Base-by-base conservation (phyloP, 805 yeast species). In the Schwanniomyces sp. region DNA sequence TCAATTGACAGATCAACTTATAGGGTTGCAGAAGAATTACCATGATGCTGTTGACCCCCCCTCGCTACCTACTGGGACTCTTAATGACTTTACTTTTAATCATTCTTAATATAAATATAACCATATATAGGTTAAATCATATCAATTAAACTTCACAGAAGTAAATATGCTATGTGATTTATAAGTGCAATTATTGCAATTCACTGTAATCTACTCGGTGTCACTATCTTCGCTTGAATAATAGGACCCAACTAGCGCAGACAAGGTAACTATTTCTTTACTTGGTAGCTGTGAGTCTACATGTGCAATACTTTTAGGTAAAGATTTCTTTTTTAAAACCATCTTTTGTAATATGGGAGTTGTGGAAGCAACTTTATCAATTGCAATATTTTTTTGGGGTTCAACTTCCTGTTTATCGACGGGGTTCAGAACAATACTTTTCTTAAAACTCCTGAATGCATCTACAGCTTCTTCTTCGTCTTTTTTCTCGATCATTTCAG, bases 31-130 rank as follows among this genome's bases (percentile, higher is more conserved):
- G 50, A 55, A 55, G 41, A 51, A 52, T 9, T 70, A 66, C 52
- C 75, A 72, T 26, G 49, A 58, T 18, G 47, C 55, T 40, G 72
- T 68, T 9, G 66, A 66, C 16, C 68, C 68, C 4, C 76, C 76
- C 2, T 46, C 50, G 7, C 45, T 55, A 28, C 60, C 63, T 17
- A 63, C 62, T 11, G 63, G 66, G 7, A 67, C 77, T 2, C 63
- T 73, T 49, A 67, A 59, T 46, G 68, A 63, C 28, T 71, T 72
- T 50, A 42, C 52, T 16, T 68, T 44, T 56, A 55, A 51, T 41
- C 57, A 43, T 37, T 40, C 12, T 12, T 41, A 21, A 37, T 8
- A 14, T 6, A 6, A 32, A 8, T 32, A 18, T 14, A 10, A 17
- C 36, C 17, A 17, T 39, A 17, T 38, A 38, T 18, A 38, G 40